phyloP scores from a whole-genome alignment of 495 filamentous ascomycete genomes.

The Geopyxis carbonaria region DNA sequence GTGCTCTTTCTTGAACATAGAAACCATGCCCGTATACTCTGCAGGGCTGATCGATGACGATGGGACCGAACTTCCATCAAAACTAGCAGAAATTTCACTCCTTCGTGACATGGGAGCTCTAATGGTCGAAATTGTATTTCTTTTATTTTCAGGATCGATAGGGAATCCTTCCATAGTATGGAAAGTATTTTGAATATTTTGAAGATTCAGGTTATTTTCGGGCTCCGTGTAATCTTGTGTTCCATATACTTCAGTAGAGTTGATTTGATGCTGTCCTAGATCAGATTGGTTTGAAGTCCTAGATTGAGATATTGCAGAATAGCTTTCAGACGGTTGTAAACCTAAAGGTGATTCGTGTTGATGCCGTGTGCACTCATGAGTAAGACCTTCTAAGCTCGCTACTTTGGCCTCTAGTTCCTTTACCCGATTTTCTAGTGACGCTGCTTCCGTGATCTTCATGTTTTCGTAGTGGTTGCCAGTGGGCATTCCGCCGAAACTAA shows the following conservation, averaged over 20 bases:
- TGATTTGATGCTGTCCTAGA: too few relatives aligned
- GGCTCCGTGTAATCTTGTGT: too few relatives aligned
- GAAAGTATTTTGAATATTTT: conserved; percentile 18
- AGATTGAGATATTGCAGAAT: too few relatives aligned
- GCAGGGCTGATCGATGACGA: conserved; percentile 32
- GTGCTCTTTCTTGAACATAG: conserved; percentile 39
- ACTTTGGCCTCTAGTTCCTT: conserved; percentile 18
- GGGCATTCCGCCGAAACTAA: conserved; percentile 16
- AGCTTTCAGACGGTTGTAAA: too few relatives aligned
- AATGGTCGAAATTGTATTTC: conserved; percentile 21
- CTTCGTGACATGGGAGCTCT: conserved; percentile 9
- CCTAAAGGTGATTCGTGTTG: too few relatives aligned
- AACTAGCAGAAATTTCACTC: conserved; percentile 4
- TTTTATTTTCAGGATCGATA: conserved; percentile 8
- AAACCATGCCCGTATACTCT: conserved; percentile 39
- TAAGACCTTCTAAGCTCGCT: too few relatives aligned
- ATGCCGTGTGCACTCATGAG: too few relatives aligned
- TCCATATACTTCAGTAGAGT: too few relatives aligned
- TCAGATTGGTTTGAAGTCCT: too few relatives aligned
- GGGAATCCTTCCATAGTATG: conserved; percentile 15
- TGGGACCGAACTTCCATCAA: conserved; percentile 9
- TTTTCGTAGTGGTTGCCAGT: conserved; percentile 15
- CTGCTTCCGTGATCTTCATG: conserved; percentile 25
- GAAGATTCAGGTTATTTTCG: too few relatives aligned
- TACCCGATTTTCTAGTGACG: conserved; percentile 21